Base-by-base conservation (phyloP, 176 grass and related monocot genomes). In the Aegilops speltoides region DNA sequence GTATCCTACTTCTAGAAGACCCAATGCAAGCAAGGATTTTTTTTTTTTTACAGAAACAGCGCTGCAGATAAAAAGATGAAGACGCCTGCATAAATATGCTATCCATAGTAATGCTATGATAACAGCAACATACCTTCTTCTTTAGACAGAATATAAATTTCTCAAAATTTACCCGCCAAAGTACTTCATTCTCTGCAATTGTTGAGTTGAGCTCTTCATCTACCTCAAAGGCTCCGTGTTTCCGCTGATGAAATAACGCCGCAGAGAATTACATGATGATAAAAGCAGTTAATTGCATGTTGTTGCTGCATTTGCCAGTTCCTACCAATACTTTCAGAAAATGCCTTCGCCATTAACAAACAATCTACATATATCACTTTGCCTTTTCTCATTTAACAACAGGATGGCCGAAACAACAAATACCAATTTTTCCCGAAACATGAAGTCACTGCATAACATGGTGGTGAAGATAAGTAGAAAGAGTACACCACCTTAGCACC, bases 91-190 rank as follows among this genome's bases (percentile, higher is more conserved):
- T 59, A 59, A 59, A 59, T 59, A 59, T 59, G 56, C 17, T 59
- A 48, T 25, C 23, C 41, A 75, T 48, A 75, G 72, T 59, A 59
- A 54, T 54, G 73, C 29, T 50, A 71, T 63, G 31, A n/a, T 79
- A 79, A 41, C 23, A 76, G 57, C 68, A 83, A 28, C 77, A 62
- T 34, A 98, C 96, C 89, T 94, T 98, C 78, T 90, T 94, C 88
- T 96, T 96, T 40, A 98, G 92, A 74, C 90, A 94, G 81, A 85
- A 89, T 82, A 92, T 64, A 59, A 94, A 87, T 81, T 91, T 96
- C 33, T 94, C 90, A 92, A 90, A 96, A 89, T 98, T 98, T 82
- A 77, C 89, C 37, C 88, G 86, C 93, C 92, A 98, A 78, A 98
- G 96, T 60, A 96, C 76, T 93, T 96, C 93, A 77, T 86, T 96